Evolutionary conservation across 352 stramenopile genomes (phyloP).

Genomic region (Globisporangium spinosum): DNA sequence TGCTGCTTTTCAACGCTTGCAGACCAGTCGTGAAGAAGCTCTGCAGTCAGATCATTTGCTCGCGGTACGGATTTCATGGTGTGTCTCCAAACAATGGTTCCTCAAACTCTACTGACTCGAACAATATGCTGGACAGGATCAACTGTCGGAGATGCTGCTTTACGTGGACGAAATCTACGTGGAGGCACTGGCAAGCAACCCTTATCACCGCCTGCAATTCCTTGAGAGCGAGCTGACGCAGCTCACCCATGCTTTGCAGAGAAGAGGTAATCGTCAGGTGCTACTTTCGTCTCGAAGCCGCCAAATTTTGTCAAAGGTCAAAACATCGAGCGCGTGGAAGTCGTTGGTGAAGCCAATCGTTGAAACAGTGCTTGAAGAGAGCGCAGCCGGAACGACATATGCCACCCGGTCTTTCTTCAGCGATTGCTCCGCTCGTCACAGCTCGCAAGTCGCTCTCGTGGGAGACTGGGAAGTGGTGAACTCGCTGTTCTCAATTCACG

Average conservation of each 20-base stretch:
- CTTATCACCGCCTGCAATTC: conserved; percentile 28
- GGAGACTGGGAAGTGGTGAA: conserved; percentile 8
- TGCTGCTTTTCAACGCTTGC: conserved; percentile 20
- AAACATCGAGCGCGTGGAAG: conserved; percentile 18
- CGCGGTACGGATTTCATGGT: conserved; percentile 19
- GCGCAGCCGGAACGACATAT: background rate
- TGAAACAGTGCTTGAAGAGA: background rate
- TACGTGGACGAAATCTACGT: conserved; percentile 41
- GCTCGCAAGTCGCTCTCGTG: background rate
- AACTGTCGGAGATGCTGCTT: conserved; percentile 35
- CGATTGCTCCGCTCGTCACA: background rate
- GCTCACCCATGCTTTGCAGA: conserved; percentile 27
- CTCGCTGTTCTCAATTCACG: background rate
- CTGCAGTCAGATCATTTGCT: conserved; percentile 23
- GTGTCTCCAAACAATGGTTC: background rate
- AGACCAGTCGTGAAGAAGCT: conserved; percentile 28
- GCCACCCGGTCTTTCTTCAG: background rate
- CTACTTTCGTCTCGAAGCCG: conserved; percentile 31
- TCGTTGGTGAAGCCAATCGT: background rate
- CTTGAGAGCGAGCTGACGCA: conserved; percentile 20
- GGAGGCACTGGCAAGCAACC: conserved; percentile 41
- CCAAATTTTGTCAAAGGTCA: conserved; percentile 38
- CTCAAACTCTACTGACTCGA: background rate
- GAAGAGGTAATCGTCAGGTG: conserved; percentile 31
- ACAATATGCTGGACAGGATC: conserved; percentile 18